phyloP scores from a whole-genome alignment of 2,329 filamentous ascomycete species.

The Talaromyces sp. region DNA sequence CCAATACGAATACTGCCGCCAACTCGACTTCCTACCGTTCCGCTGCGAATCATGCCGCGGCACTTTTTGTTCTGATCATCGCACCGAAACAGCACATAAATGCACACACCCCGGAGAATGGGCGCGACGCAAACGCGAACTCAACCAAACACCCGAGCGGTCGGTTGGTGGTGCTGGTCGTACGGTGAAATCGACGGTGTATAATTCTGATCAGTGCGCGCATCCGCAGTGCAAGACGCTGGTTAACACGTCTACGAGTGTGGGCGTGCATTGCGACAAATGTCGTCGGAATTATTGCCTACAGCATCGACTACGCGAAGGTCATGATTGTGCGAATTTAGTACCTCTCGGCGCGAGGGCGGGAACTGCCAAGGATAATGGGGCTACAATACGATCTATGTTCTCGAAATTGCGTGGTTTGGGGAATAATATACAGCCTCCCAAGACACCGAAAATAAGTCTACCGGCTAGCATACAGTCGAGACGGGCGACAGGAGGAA shows the following conservation, averaged over 20 bases:
- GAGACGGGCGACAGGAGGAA: conserved; percentile 48
- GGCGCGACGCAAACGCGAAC: conserved; percentile 49
- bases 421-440: conserved; percentile 62
- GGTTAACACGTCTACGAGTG: conserved; percentile 50
- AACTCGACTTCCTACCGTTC: conserved; percentile 95
- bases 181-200: conserved; percentile 51
- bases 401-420: conserved; percentile 75
- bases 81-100: conserved; percentile 76
- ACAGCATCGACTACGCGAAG: conserved; percentile 53
- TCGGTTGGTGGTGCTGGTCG: background rate
- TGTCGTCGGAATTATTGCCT: conserved; percentile 53
- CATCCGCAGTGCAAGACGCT: conserved; percentile 51
- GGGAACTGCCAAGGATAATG: conserved; percentile 46
- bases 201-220: conserved; percentile 53
- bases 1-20: conserved; percentile 85
- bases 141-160: conserved; percentile 27
- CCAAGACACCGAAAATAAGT: conserved; percentile 28
- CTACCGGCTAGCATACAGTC: conserved; percentile 39
- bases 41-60: conserved; percentile 81
- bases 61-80: conserved; percentile 92
- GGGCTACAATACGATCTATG: conserved; percentile 65
- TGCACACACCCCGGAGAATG: conserved; percentile 61
- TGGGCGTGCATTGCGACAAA: conserved; percentile 49
- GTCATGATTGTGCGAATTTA: conserved; percentile 80
- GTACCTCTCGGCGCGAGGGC: conserved; percentile 55